Evolutionary conservation across 345 rosid genomes (phyloP), one percentile per base, ranked within the genome.

Genomic region (Gossypium herbaceum): DNA sequence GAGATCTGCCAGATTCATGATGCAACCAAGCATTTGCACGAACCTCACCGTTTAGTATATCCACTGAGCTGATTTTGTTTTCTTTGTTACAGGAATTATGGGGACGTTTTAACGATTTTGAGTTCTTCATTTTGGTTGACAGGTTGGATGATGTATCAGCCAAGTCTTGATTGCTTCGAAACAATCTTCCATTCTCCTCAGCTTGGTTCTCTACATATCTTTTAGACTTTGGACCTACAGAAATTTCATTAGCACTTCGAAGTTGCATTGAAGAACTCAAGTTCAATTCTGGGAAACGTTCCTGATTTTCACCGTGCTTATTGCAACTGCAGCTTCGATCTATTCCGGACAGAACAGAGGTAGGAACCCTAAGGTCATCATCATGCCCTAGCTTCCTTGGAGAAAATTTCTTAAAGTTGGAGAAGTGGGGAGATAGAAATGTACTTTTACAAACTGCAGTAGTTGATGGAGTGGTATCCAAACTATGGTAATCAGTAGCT

Each of bases 201-300:
- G 6, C 68, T 74, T 65, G 78, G 52, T 52, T 81, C 71, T 76
- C 58, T 27, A 12, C 11, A 73, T 29, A 43, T 27, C 71, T 20
- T 48, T 73, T 59, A 72, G 77, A 77, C 29, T 71, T 82, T 45
- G 52, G 74, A 78, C 76, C 68, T 20, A 72, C 52, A 9, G 55
- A 12, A 47, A 55, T 80, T 71, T 73, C 80, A 76, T 58, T 60
- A 56, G 41, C 76, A 73, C 62, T 77, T 77, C 80, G 82, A 78
- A 85, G 77, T 69, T 73, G 86, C 73, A 82, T 71, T 9, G 91
- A 77, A 75, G 77, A 81, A 70, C 78, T 79, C 67, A 80, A 79
- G 73, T 77, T 81, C 74, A 71, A 60, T 64, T 68, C 69, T 51
- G 80, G 70, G 29, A 39, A 60, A 52, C 34, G 75, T 71, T 72